Conservation (phyloP, 257 asterid species). For the Asclepias syriaca region DNA sequence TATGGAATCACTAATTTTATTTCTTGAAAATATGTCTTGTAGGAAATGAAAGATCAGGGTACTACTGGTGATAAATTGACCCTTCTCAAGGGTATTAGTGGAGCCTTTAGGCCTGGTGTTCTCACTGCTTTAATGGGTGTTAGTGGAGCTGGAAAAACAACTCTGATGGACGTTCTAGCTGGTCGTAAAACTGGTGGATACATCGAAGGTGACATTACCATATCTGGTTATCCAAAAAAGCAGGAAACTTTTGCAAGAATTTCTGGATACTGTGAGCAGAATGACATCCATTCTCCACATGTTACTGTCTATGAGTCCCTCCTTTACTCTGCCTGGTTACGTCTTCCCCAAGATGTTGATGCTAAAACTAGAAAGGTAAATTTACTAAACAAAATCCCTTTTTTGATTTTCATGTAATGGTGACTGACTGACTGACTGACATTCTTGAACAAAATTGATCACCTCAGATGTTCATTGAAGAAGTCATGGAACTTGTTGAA, state of each 20-base stretch:
- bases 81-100: conserved; percentile 65
- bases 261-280: conserved; percentile 81
- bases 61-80: conserved; percentile 38
- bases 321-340: conserved; percentile 69
- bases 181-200: conserved; percentile 84
- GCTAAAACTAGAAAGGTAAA: conserved; percentile 38
- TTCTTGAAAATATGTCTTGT: conserved; percentile 4
- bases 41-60: conserved; percentile 78
- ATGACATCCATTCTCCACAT: conserved; percentile 75
- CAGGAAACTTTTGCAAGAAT: conserved; percentile 69
- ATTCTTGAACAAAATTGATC: not conserved
- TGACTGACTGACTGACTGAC: no score
- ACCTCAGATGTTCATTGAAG: conserved; percentile 62
- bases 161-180: conserved; percentile 72
- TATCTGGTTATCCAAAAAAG: conserved; percentile 69
- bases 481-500: conserved; percentile 77
- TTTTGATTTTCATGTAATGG: not conserved
- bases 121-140: conserved; percentile 85
- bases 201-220: conserved; percentile 53
- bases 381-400: conserved; percentile 2
- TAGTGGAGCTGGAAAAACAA: conserved; percentile 87
- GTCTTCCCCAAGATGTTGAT: conserved; percentile 53
- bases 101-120: conserved; percentile 82
- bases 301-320: conserved; percentile 67
- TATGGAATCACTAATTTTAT: not conserved